phyloP scores from a whole-genome alignment of 2,329 filamentous ascomycete genomes.

The Westerdykella ornata region DNA sequence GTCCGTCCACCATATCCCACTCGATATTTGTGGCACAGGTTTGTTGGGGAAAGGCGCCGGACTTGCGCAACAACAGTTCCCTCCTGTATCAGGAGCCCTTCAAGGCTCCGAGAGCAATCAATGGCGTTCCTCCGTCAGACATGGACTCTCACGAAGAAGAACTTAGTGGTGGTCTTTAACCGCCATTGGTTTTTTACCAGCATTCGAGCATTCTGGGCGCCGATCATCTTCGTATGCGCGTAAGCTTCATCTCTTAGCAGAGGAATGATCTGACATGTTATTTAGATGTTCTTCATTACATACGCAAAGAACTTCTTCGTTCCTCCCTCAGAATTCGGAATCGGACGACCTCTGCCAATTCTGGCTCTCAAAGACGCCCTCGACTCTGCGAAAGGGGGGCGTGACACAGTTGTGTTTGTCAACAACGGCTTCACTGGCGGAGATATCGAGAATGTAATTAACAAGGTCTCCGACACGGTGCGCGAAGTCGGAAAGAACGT shows the following conservation, averaged over 20 bases:
- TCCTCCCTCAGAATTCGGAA: slow-evolving; percentile 67
- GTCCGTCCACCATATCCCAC: too few relatives aligned
- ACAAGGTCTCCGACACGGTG: slow-evolving; percentile 54
- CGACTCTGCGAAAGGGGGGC: slow-evolving; percentile 48
- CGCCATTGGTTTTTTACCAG: slow-evolving; percentile 50
- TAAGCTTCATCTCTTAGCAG: background rate
- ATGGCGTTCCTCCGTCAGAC: slow-evolving; percentile 45
- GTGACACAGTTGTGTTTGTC: slow-evolving; percentile 69
- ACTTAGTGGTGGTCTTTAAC: slow-evolving; percentile 48
- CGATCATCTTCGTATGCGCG: slow-evolving; percentile 45
- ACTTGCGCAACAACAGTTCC: too few relatives aligned
- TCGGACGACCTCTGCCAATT: slow-evolving; percentile 57
- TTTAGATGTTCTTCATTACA: slow-evolving; percentile 44
- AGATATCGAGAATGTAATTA: slow-evolving; percentile 65
- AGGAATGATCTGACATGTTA: background rate
- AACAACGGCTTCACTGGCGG: slow-evolving; percentile 64
- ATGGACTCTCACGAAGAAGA: slow-evolving; percentile 54
- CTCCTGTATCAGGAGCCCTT: too few relatives aligned
- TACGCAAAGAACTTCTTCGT: slow-evolving; percentile 80
- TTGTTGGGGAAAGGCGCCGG: too few relatives aligned
- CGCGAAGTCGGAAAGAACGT: slow-evolving; percentile 51
- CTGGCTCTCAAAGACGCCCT: slow-evolving; percentile 61
- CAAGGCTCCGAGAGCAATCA: too few relatives aligned
- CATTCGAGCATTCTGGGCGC: slow-evolving; percentile 51
- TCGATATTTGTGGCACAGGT: too few relatives aligned